Conservation (phyloP, 2,329 filamentous ascomycete genomes). For the Aphanoascus verrucosus region DNA sequence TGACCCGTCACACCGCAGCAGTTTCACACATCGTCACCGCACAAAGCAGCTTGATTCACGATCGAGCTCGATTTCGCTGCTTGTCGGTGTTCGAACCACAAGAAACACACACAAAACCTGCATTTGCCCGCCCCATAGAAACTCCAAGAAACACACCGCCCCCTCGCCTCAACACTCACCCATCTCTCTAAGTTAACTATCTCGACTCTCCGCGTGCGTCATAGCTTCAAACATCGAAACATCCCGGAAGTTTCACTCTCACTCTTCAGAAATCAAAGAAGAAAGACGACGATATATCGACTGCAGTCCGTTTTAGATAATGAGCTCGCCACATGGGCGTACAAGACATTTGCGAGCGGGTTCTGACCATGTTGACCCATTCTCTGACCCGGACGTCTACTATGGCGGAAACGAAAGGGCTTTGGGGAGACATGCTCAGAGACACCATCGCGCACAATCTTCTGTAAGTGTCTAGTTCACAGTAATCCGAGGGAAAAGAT, state of each 20-base stretch:
- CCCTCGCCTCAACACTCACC: background rate
- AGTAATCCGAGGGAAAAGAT: background rate
- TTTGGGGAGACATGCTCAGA: conserved; percentile 21
- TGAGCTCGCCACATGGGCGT: conserved; percentile 11
- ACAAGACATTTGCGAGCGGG: conserved; percentile 22
- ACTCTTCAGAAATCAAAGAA: background rate
- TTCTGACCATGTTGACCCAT: conserved; percentile 44
- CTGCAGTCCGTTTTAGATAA: background rate
- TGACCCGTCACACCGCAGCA: background rate
- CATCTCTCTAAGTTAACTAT: background rate
- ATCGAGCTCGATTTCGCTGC: background rate
- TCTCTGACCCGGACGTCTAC: conserved; percentile 48
- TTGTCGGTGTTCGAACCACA: background rate
- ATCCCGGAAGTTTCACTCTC: background rate
- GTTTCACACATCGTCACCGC: background rate
- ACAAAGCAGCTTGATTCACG: no score
- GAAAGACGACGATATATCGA: background rate
- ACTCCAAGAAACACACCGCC: background rate
- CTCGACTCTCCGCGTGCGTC: background rate
- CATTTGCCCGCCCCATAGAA: background rate
- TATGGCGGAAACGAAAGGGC: conserved; percentile 43
- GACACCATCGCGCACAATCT: conserved; percentile 14
- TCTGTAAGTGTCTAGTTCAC: conserved; percentile 10
- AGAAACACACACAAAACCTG: background rate
- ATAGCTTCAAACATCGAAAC: background rate